Evolutionary conservation across 192 early-diverging fungal species (phyloP), one percentile per base, ranked within the genome.

Genomic region (Nowakowskiella sp.): DNA sequence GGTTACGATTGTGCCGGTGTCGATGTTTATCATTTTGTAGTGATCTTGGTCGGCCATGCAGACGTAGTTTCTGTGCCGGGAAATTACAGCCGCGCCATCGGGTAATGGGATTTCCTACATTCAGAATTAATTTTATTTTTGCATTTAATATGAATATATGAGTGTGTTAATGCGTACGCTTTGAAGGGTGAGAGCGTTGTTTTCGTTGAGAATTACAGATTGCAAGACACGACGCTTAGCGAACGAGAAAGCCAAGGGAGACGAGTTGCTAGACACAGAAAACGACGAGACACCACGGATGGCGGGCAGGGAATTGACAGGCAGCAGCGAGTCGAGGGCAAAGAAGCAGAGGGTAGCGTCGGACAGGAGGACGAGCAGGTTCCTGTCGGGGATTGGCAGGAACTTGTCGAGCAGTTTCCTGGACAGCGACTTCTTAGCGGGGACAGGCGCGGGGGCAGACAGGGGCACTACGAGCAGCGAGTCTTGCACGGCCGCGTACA

Each of bases 31-130:
- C 4, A 91, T 43, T 42, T 84, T 88, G 66, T 89, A 91, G 13
- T 71, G 58, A n/a, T 74, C 66, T 3, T 30, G 25, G 49, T 91
- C 89, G 6, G 87, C 89, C 1, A 84, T 60, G 53, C 84, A 88
- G 9, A 88, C 52, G 31, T 61, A 59, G 6, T 58, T 57, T 1
- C 70, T 67, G 60, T 78, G 71, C 27, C 79, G 66, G 36, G 74
- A 70, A 13, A 83, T 60, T 2, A 68, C 69, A 4, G 74, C 53
- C 1, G 80, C 81, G 3, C 83, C 82, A 50, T 88, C 80, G 0
- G 70, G 61, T 33, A 90, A 47, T 23, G 73, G 71, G 9, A 85
- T 42, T 51, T 88, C 86, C 82, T 85, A 58, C 19, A 44, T 9
- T 54, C 5, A 2, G 1, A 19, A 9, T 26, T 22, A 19, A 13